Evolutionary conservation across 179 eudicot genomes (phyloP).

Genomic region (Corrigiola litoralis): DNA sequence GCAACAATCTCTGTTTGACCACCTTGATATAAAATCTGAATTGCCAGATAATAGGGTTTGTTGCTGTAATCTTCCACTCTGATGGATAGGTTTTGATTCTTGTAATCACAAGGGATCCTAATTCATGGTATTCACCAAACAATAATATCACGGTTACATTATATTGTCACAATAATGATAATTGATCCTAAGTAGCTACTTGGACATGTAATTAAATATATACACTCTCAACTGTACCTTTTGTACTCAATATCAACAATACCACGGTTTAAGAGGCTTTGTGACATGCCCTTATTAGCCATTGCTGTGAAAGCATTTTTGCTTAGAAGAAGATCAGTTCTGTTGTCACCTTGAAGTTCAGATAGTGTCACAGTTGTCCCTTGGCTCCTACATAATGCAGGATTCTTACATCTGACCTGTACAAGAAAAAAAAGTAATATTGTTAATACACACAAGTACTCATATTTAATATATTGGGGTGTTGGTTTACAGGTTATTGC

Average conservation of each 20-base stretch:
- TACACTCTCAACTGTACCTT: constrained; percentile 32
- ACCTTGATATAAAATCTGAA: constrained; percentile 59
- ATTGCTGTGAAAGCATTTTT: constrained; percentile 50
- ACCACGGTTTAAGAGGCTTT: constrained; percentile 44
- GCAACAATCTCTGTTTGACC: constrained; percentile 74
- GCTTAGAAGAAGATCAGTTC: constrained; percentile 55
- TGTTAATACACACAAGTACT: not conserved
- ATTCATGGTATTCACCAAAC: not conserved
- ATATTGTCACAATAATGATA: no score
- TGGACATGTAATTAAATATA: not conserved
- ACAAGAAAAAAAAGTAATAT: not conserved
- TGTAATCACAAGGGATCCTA: constrained; percentile 70
- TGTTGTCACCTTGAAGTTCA: constrained; percentile 38
- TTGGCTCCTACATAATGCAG: constrained; percentile 32
- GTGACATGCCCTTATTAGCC: constrained; percentile 53
- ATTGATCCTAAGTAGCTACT: not conserved
- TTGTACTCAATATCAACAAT: constrained; percentile 57
- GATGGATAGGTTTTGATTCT: constrained; percentile 46
- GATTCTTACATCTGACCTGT: constrained; percentile 63
- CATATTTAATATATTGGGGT: no score
- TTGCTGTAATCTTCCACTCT: constrained; percentile 63
- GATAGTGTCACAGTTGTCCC: constrained; percentile 53
- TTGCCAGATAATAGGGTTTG: constrained; percentile 50
- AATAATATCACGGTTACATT: not conserved
- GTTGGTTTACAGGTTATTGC: no score